phyloP scores from a whole-genome alignment of 2,329 filamentous ascomycete genomes.

The Diaporthe caulivora region DNA sequence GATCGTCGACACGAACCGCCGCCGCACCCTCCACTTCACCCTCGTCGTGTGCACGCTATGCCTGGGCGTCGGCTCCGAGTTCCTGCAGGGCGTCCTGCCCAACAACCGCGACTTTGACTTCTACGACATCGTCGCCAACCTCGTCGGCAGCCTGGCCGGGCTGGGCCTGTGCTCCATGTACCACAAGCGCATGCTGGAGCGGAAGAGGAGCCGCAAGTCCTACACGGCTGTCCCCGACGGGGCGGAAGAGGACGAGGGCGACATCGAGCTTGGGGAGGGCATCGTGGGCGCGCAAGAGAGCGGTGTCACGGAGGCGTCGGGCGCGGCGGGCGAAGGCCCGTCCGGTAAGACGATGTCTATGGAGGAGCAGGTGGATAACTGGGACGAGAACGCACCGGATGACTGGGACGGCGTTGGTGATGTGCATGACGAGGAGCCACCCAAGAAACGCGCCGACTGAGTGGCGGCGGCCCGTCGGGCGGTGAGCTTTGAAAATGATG shows the following conservation, averaged over 20 bases:
- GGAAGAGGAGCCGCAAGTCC: slow-evolving; percentile 79
- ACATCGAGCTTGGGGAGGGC: slow-evolving; percentile 82
- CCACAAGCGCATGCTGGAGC: slow-evolving; percentile 94
- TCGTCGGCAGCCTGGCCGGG: slow-evolving; percentile 80
- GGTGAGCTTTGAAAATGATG: slow-evolving; percentile 9
- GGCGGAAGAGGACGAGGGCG: slow-evolving; percentile 62
- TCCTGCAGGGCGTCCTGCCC: slow-evolving; percentile 80
- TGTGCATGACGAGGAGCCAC: slow-evolving; percentile 37
- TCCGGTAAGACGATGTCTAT: slow-evolving; percentile 58
- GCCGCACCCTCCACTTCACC: slow-evolving; percentile 86
- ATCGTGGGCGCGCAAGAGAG: slow-evolving; percentile 68
- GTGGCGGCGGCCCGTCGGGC: background rate
- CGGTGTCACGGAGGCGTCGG: slow-evolving; percentile 63
- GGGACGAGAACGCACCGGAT: slow-evolving; percentile 85
- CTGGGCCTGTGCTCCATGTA: slow-evolving; percentile 88
- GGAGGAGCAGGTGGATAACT: slow-evolving; percentile 90
- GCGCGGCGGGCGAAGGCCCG: slow-evolving; percentile 40
- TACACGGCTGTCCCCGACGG: slow-evolving; percentile 77
- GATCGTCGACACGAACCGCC: slow-evolving; percentile 91
- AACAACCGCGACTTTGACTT: slow-evolving; percentile 80
- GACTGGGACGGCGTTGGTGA: slow-evolving; percentile 65
- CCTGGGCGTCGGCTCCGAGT: slow-evolving; percentile 80
- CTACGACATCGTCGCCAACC: slow-evolving; percentile 89
- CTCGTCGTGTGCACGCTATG: slow-evolving; percentile 81
- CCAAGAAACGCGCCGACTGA: slow-evolving; percentile 49